Evolutionary conservation across 2,329 filamentous ascomycete species (phyloP).

Genomic region (Pestalotiopsis sp.): DNA sequence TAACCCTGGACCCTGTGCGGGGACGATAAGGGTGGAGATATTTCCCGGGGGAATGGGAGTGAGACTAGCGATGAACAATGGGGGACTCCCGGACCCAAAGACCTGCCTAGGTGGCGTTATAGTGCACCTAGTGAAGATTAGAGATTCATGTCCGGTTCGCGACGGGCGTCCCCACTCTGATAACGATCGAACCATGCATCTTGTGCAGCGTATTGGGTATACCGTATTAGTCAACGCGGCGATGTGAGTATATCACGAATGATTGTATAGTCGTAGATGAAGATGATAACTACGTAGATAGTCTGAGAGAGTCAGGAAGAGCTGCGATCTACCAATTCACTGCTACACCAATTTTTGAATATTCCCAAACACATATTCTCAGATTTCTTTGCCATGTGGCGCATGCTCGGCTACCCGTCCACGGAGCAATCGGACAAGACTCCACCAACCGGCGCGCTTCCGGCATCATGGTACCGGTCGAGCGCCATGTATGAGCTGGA

Average conservation of each 20-base stretch:
- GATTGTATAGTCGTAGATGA: not conserved
- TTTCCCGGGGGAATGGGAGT: not conserved
- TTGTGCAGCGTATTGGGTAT: not conserved
- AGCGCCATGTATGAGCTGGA: conserved; percentile 47
- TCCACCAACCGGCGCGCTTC: conserved; percentile 30
- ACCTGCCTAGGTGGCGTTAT: not conserved
- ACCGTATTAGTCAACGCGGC: not conserved
- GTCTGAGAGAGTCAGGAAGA: not conserved
- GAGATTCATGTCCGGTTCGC: not conserved
- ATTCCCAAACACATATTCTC: not conserved
- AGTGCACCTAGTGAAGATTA: not conserved
- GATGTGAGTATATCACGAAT: not conserved
- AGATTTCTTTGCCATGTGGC: not conserved
- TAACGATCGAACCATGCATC: not conserved
- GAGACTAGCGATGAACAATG: not conserved
- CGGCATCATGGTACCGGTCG: conserved; percentile 46
- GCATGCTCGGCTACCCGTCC: not conserved
- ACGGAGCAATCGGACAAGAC: conserved; percentile 5
- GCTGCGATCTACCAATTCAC: not conserved
- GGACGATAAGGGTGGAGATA: not conserved
- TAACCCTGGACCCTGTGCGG: not conserved
- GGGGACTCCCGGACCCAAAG: not conserved
- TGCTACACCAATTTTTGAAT: not conserved
- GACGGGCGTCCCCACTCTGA: not conserved
- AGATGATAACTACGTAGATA: not conserved